Base-by-base conservation (phyloP, 2,329 filamentous ascomycete genomes). In the Beauveria varroae region DNA sequence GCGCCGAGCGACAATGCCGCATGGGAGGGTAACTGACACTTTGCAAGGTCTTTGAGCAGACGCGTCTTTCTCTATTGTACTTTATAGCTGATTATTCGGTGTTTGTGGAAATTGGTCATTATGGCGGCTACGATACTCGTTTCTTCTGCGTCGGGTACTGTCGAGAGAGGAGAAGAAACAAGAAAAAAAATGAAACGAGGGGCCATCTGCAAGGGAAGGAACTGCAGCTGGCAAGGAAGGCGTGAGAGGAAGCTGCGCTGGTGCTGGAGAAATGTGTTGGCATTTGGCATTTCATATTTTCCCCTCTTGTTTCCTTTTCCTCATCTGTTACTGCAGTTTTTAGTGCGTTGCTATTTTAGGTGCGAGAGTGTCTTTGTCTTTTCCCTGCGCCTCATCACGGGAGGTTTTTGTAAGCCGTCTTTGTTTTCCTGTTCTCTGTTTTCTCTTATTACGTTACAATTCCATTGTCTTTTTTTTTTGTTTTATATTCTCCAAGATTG, bases 71-170 rank as follows among this genome's bases (percentile, higher is more conserved):
- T 46, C 56, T 63, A 50, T 56, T 69, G 64, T 67, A 66, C 63
- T 66, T 64, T 65, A 67, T 53, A 57, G 63, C 18, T 57, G 51
- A 61, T 64, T 63, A 56, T 64, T 64, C 16, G 60, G 62, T 57
- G 53, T 62, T 56, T 56, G 49, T 53, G 57, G 57, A 44, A 52
- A 59, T n/a, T 46, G 57, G 62, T 24, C 51, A 61, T 26, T 59
- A 50, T 53, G 60, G 41, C 44, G 37, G 44, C 44, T 46, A 44
- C 47, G 57, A 34, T 60, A 18, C 37, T 62, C 5, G n/a, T 40
- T 50, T n/a, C 54, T 62, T 51, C 6, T 12, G 26, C 30, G 26
- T 18, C 47, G 9, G 24, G 12, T 9, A 43, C 50, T 49, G 61
- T 34, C 49, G 16, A 50, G 49, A 30, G 47, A 50, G 26, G 49